Evolutionary conservation across 805 yeast genomes (phyloP).

Genomic region (Myxozyma kluyveri): DNA sequence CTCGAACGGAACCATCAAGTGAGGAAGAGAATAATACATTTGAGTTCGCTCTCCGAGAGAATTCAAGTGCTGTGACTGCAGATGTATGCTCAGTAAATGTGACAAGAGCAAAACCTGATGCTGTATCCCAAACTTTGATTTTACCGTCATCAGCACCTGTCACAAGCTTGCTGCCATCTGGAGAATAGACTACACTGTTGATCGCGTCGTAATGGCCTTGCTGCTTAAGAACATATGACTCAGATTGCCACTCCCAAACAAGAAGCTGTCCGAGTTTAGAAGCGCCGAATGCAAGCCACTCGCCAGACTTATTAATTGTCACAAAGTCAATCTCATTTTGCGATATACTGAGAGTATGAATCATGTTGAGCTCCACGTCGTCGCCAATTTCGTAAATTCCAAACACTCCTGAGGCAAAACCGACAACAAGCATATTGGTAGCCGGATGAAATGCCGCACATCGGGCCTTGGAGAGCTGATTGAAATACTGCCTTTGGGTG

Average conservation of each 20-base stretch:
- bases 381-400: constrained; percentile 83
- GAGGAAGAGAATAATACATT: constrained; percentile 82
- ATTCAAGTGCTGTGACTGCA: constrained; percentile 81
- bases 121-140: constrained; percentile 92
- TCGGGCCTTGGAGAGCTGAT: constrained; percentile 64
- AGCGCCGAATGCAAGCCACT: constrained; percentile 97
- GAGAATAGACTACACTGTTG: constrained; percentile 81
- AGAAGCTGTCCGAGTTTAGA: constrained; percentile 84
- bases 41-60: constrained; percentile 80
- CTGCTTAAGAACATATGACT: constrained; percentile 88
- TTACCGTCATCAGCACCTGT: constrained; percentile 97
- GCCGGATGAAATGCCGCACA: constrained; percentile 81
- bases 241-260: constrained; percentile 99
- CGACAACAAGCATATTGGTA: constrained; percentile 75
- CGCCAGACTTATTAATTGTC: constrained; percentile 76
- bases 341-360: constrained; percentile 90
- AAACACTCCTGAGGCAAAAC: constrained; percentile 86
- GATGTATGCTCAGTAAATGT: constrained; percentile 90
- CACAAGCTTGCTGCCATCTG: constrained; percentile 88
- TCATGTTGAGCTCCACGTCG: constrained; percentile 49
- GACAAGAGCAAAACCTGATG: constrained; percentile 85
- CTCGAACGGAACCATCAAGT: constrained; percentile 93
- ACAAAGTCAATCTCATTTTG: constrained; percentile 85
- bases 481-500: constrained; percentile 69
- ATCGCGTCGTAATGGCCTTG: constrained; percentile 96